These are phyloP conservation scores for Aspergillus pseudoterreus DNA, from an alignment of 2,329 filamentous ascomycete genomes.

Conservation along the genomic window DNA sequence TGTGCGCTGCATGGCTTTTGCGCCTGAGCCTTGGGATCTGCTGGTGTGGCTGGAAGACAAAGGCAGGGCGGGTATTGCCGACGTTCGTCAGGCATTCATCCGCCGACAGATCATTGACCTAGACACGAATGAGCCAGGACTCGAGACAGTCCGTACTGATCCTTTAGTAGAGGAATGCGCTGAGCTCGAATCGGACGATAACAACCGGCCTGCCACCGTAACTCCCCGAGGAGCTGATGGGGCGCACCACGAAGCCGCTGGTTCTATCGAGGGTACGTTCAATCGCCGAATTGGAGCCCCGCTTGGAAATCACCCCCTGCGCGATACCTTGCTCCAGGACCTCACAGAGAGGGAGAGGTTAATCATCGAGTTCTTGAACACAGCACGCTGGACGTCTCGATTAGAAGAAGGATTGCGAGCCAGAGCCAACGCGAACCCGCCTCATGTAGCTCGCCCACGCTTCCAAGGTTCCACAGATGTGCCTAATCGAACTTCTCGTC, in stretches of 20 bases:
- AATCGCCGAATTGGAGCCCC: slow-evolving; percentile 18
- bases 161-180: slow-evolving; percentile 26
- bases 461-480: slow-evolving; percentile 28
- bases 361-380: slow-evolving; percentile 42
- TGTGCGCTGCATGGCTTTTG: slow-evolving; percentile 87
- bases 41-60: slow-evolving; percentile 92
- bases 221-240: slow-evolving; percentile 19
- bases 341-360: slow-evolving; percentile 41
- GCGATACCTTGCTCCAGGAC: slow-evolving; percentile 36
- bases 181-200: slow-evolving; percentile 21
- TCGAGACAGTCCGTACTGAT: slow-evolving; percentile 32
- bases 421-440: slow-evolving; percentile 26
- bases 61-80: slow-evolving; percentile 45
- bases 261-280: slow-evolving; percentile 21
- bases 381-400: slow-evolving; percentile 36
- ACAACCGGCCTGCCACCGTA: slow-evolving; percentile 15
- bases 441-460: slow-evolving; percentile 23
- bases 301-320: slow-evolving; percentile 25
- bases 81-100: slow-evolving; percentile 45
- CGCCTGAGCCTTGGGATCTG: slow-evolving; percentile 83
- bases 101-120: slow-evolving; percentile 43
- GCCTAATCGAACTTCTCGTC: slow-evolving; percentile 27
- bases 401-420: slow-evolving; percentile 27
- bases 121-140: slow-evolving; percentile 28
- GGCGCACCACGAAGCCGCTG: slow-evolving; percentile 20